These are phyloP conservation scores for Cytospora leucostoma DNA, from an alignment of 2,329 filamentous ascomycete species.

Conservation along the genomic window DNA sequence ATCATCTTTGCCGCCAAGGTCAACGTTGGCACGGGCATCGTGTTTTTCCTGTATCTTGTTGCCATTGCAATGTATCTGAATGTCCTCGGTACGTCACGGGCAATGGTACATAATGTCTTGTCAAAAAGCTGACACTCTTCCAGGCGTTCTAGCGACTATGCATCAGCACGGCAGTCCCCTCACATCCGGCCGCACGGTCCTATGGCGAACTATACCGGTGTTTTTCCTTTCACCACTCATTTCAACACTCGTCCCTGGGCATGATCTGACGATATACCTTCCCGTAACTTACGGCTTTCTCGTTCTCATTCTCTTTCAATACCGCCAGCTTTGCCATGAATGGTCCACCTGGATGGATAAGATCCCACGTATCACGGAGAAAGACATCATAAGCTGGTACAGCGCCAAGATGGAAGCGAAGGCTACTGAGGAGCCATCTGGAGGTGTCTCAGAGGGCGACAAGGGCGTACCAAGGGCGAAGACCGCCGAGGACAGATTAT, in stretches of 20 bases:
- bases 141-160: slow-evolving; percentile 48
- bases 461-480: slow-evolving; percentile 17
- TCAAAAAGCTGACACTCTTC: slow-evolving; percentile 8
- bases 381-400: slow-evolving; percentile 54
- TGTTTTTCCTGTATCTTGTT: slow-evolving; percentile 62
- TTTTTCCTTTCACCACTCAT: slow-evolving; percentile 59
- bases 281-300: slow-evolving; percentile 56
- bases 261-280: slow-evolving; percentile 60
- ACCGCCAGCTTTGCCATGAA: slow-evolving; percentile 54
- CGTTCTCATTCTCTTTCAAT: slow-evolving; percentile 50
- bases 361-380: slow-evolving; percentile 50
- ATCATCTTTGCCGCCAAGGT: slow-evolving; percentile 49
- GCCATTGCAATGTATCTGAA: slow-evolving; percentile 61
- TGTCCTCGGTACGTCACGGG: slow-evolving; percentile 49
- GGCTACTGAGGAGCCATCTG: slow-evolving; percentile 7
- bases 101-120: slow-evolving; percentile 34
- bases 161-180: slow-evolving; percentile 57
- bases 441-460: slow-evolving; percentile 8
- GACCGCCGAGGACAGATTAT: slow-evolving; percentile 28
- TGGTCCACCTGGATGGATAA: slow-evolving; percentile 61
- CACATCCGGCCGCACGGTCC: slow-evolving; percentile 57
- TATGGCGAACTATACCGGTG: slow-evolving; percentile 57
- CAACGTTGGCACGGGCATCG: slow-evolving; percentile 47
- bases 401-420: slow-evolving; percentile 34
- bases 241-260: slow-evolving; percentile 51